These are phyloP conservation scores for Beta corolliflora DNA, from an alignment of 179 eudicot genomes.

Conservation along the genomic window DNA sequence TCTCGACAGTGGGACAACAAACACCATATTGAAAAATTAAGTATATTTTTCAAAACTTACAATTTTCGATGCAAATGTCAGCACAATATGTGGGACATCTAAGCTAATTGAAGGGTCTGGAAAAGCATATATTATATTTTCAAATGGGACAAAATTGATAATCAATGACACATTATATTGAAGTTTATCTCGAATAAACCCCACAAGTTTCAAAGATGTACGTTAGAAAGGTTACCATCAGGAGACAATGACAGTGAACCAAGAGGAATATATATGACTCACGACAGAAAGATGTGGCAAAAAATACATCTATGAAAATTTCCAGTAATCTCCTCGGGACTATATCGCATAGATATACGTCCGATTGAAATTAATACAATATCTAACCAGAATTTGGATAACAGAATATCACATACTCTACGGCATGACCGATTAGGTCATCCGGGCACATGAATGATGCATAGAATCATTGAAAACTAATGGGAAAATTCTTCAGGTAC, in stretches of 20 bases:
- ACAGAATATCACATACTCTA: neutral
- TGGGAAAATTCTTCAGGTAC: too few relatives aligned
- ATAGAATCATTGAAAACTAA: neutral
- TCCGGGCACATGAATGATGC: neutral
- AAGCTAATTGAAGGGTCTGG: too few relatives aligned
- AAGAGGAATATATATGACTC: neutral
- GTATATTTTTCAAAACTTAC: too few relatives aligned
- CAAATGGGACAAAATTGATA: too few relatives aligned
- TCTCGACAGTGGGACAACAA: too few relatives aligned
- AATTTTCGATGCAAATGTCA: too few relatives aligned
- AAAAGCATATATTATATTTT: too few relatives aligned
- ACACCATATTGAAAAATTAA: too few relatives aligned
- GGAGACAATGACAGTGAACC: neutral
- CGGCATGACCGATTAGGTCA: constrained; percentile 14
- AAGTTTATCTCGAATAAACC: too few relatives aligned
- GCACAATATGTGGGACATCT: too few relatives aligned
- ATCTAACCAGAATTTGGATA: neutral
- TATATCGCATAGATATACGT: neutral
- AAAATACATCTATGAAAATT: neutral
- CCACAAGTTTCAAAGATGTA: neutral
- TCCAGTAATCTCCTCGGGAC: neutral
- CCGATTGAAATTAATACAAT: neutral
- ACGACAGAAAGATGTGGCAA: neutral
- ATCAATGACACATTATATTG: too few relatives aligned
- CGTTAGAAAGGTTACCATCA: constrained; percentile 2